Base-by-base conservation (phyloP, 108 stramenopile species). In the Pseudonitzschia multiseries region DNA sequence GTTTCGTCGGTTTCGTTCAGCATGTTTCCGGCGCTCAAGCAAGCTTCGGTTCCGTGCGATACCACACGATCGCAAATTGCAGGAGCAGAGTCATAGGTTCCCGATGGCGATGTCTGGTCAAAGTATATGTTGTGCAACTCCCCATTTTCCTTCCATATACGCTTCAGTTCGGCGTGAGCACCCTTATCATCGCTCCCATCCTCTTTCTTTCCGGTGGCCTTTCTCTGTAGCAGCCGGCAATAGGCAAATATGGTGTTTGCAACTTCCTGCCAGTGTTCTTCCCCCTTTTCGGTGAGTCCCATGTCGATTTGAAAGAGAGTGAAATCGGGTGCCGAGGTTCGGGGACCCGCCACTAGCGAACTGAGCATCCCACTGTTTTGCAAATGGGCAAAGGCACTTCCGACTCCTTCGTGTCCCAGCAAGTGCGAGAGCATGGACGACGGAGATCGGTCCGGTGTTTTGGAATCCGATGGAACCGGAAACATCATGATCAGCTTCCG, bases 351-450 rank as follows among this genome's bases (percentile, higher is more conserved):
- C 12, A 82, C 82, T 4, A 95, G 65, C 8, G 85, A 70, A 60
- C 78, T 79, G 13, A 91, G 57, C 71, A 84, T 74, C 8, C 88
- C 89, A 29, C 64, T 61, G 79, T 89, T 81, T 73, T 94, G 93
- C 51, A 90, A 76, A 0, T 84, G 43, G 5, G 89, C 89, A 79
- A 94, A 95, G 3, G 80, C 42, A 62, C 82, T 84, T 13, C 90
- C 89, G 15, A 73, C 31, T 15, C 91, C 90, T 79, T 95, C 94
- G 67, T 95, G 94, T 9, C 94, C 94, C 21, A 95, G 77, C 18
- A 93, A 72, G 70, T 93, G 91, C 2, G 77, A 76, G 20, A 95
- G 59, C 22, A 92, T 40, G 17, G 50, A 59, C 10, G 79, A 81
- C 15, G 92, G 90, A 18, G 85, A 81, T 75, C 74, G 73, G 71